Percentiles rank a stretch among this genome's conserved stretches.
Evolutionary conservation across 306 rosid genomes (phyloP).

Genomic region (Adenanthera pavonina): DNA sequence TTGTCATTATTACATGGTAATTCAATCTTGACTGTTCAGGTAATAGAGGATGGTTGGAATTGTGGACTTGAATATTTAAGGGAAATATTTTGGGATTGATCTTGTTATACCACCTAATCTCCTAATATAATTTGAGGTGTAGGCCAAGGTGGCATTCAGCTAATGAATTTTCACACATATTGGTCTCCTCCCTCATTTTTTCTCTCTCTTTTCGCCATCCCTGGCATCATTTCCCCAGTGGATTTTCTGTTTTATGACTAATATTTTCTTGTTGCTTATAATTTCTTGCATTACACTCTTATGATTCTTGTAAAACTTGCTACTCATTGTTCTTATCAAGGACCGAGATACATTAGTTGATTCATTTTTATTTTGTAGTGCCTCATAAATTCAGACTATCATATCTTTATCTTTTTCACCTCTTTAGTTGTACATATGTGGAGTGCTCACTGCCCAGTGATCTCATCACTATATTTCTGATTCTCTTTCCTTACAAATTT

Average conservation of each 20-base stretch:
- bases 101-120: background rate
- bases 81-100: background rate
- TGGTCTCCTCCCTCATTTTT: background rate
- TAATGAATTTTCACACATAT: background rate
- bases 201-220: background rate
- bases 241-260: background rate
- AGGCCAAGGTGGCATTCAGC: background rate
- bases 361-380: constrained; percentile 21
- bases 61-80: background rate
- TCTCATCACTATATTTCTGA: constrained; percentile 6
- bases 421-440: constrained; percentile 6
- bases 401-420: background rate
- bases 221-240: background rate
- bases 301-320: background rate
- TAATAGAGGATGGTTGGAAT: background rate
- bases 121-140: background rate
- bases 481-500: constrained; percentile 3
- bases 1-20: constrained; percentile 11
- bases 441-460: constrained; percentile 9
- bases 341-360: constrained; percentile 12
- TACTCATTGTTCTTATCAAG: constrained; percentile 11
- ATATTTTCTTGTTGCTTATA: background rate
- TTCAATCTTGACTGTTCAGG: background rate
- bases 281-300: constrained; percentile 6
- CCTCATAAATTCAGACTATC: constrained; percentile 25